Base-by-base conservation (phyloP, 2,329 filamentous ascomycete genomes). In the Tolypocladium cylindrosporum region DNA sequence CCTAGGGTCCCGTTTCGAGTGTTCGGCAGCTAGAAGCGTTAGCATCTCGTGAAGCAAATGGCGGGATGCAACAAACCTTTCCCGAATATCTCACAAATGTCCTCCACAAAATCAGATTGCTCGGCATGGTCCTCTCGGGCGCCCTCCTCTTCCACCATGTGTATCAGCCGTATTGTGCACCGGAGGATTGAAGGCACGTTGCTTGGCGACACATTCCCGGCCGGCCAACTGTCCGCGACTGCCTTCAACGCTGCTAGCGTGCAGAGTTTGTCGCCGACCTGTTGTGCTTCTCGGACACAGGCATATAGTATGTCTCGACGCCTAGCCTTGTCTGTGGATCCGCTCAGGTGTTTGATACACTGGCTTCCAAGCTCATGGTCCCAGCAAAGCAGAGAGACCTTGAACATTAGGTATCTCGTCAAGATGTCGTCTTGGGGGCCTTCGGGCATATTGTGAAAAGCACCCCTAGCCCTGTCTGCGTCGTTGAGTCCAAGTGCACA, bases 271-370 rank as follows among this genome's bases (percentile, higher is more conserved):
- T 90, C 82, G 0, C 85, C 83, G 1, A 76, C 75, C 61, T 84
- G 77, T 55, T 91, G 85, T 3, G 90, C 88, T 69, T 95, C 90
- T 36, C 90, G 74, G 27, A 90, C 83, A 64, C 91, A 96, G 1
- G 90, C 89, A 62, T 92, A 91, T 1, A 97, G 76, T 50, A 91
- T 82, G 16, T 84, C 83, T 24, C 77, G 75, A 2, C 61, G 64
- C 37, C 65, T 58, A 40, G 86, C 80, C 27, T 80, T 77, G 1
- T 75, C 68, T 0, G 78, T 75, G 8, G 75, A 68, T n/a, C 76
- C 76, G 57, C 78, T 80, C 34, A 96, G 74, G 2, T 73, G 69
- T 34, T 83, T 75, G 2, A 96, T 78, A 65, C 86, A 90, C 52
- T 84, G 78, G 24, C 76, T 71, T n/a, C 87, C 87, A 68, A 79